Percentiles rank a stretch among this genome's conserved stretches.
Evolutionary conservation across 169 alveolate species (phyloP).

Genomic region (Perkinsus olseni): DNA sequence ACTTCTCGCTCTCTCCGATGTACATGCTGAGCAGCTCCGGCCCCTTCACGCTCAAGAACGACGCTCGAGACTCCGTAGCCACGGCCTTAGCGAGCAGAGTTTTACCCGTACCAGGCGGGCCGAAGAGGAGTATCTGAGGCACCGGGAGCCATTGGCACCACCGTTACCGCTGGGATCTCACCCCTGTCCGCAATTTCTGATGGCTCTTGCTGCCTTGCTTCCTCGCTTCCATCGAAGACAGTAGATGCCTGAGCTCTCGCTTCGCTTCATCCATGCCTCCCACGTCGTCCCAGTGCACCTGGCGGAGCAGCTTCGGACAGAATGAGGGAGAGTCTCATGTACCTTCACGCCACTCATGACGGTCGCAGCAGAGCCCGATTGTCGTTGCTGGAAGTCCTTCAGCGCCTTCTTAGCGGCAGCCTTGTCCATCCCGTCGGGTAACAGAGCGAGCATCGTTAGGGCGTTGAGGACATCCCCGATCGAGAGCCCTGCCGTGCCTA

Average conservation of each 20-base stretch:
- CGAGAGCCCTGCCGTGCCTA: not conserved
- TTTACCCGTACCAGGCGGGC: constrained; percentile 97
- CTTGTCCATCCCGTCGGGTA: not conserved
- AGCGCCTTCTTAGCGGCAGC: not conserved
- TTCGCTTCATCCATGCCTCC: constrained; percentile 77
- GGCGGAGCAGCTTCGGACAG: not conserved
- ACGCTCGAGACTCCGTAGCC: constrained; percentile 63
- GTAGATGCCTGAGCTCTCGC: constrained; percentile 51
- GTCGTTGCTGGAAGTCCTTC: not conserved
- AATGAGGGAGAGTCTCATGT: not conserved
- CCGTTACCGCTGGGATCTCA: not conserved
- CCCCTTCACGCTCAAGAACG: constrained; percentile 75
- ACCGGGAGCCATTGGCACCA: not conserved
- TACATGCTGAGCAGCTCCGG: constrained; percentile 78
- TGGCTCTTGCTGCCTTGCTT: not conserved
- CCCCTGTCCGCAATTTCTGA: not conserved
- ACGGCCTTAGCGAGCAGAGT: constrained; percentile 92
- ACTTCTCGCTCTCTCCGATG: constrained; percentile 72
- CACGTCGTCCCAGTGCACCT: constrained; percentile 68
- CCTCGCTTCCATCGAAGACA: constrained; percentile 41
- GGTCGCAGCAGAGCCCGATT: not conserved
- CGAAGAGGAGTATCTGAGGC: constrained; percentile 70
- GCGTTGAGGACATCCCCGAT: not conserved
- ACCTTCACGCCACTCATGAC: not conserved
- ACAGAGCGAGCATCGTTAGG: not conserved